These are phyloP conservation scores for Manihot esculenta DNA, from an alignment of 441 rosid genomes.

Conservation along the genomic window DNA sequence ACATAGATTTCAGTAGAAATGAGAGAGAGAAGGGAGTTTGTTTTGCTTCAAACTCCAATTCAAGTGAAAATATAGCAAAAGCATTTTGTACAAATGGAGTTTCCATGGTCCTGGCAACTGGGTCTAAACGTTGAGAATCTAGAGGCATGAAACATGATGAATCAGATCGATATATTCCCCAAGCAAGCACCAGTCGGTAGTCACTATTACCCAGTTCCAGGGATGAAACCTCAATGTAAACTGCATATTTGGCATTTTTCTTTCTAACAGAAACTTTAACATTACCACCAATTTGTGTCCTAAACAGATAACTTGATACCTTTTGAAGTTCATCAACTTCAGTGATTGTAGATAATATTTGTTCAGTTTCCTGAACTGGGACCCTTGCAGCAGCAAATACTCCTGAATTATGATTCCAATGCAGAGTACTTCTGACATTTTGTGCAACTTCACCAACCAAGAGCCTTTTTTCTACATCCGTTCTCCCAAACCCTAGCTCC, in stretches of 20 bases:
- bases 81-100: conserved; percentile 48
- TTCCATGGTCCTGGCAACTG: conserved; percentile 43
- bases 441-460: conserved; percentile 26
- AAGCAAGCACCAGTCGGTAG: conserved; percentile 45
- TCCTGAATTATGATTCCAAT: conserved; percentile 29
- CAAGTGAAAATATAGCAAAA: conserved; percentile 39
- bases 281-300: conserved; percentile 66
- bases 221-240: conserved; percentile 59
- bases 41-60: conserved; percentile 69
- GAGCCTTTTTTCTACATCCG: conserved; percentile 28
- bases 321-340: conserved; percentile 44
- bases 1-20: conserved; percentile 57
- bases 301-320: conserved; percentile 54
- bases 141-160: conserved; percentile 48
- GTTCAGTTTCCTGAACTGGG: conserved; percentile 46
- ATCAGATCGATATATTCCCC: conserved; percentile 76
- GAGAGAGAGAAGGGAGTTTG: conserved; percentile 73
- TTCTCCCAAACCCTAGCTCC: conserved; percentile 26
- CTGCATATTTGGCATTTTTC: conserved; percentile 51
- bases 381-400: conserved; percentile 44
- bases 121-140: conserved; percentile 37
- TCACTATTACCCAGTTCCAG: conserved; percentile 33
- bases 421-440: conserved; percentile 14
- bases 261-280: conserved; percentile 58
- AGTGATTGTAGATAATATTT: conserved; percentile 26